Conservation (phyloP, 495 filamentous ascomycete genomes). For the Penicillium paradoxum region DNA sequence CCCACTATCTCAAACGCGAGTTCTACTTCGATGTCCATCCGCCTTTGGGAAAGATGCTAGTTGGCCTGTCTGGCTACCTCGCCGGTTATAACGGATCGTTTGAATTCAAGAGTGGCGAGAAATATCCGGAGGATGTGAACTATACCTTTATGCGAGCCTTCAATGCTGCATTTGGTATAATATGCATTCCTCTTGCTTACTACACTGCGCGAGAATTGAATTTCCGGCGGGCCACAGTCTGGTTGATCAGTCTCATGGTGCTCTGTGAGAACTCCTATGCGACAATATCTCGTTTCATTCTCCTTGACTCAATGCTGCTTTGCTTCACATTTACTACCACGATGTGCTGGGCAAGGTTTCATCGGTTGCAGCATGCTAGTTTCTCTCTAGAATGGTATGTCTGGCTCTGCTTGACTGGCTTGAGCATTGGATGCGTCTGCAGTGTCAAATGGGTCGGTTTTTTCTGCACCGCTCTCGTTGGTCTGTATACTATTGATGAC, state of each 20-base stretch:
- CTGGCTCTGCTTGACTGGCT: constrained; percentile 85
- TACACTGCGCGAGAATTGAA: constrained; percentile 88
- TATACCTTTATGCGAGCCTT: constrained; percentile 99
- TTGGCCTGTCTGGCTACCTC: constrained; percentile 90
- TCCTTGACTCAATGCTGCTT: constrained; percentile 95
- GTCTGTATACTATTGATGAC: constrained; percentile 93
- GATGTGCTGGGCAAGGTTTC: constrained; percentile 94
- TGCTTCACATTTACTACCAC: constrained; percentile 97
- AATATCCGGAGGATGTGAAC: constrained; percentile 86
- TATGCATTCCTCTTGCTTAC: constrained; percentile 92
- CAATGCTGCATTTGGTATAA: constrained; percentile 89
- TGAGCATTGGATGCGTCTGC: constrained; percentile 95
- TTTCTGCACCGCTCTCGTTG: constrained; percentile 91
- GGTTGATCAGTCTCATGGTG: constrained; percentile 94
- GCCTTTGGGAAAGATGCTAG: constrained; percentile 95
- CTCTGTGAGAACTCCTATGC: constrained; percentile 98
- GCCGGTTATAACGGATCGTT: constrained; percentile 99
- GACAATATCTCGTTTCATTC: constrained; percentile 95
- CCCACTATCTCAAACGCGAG: constrained; percentile 96
- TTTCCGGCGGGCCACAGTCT: constrained; percentile 78
- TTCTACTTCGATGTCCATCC: constrained; percentile 99
- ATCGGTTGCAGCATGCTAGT: constrained; percentile 72
- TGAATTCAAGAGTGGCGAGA: constrained; percentile 98
- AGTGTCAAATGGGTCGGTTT: constrained; percentile 98
- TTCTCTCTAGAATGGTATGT: constrained; percentile 87